Evolutionary conservation across 2,329 filamentous ascomycete species (phyloP), one percentile per base, ranked within the genome.

Genomic region (Neodidymelliopsis sp.): DNA sequence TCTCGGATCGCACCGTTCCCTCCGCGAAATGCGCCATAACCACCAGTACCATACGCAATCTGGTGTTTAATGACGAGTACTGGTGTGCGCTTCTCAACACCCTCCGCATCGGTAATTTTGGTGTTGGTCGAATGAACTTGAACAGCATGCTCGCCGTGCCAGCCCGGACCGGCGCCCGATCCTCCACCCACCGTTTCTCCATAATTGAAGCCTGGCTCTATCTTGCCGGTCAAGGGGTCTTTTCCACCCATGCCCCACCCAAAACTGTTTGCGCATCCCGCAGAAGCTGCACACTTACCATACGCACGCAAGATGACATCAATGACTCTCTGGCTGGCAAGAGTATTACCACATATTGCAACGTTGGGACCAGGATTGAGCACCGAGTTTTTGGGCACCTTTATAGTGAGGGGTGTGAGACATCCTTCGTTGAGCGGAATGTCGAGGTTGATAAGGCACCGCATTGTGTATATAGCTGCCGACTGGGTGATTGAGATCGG

Each of bases 401-500:
- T 41, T 19, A 76, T 63, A 19, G 66, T 57, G 11, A 74, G 67
- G 0, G 74, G 72, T 2, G 59, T 47, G 4, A 76, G 56, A 34
- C 73, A 75, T 16, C 74, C 74, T 50, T 76, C 66, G 52, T 76
- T 76, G 1, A 76, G 61, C 1, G 74, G 74, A 4, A 76, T 73
- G 16, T 75, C 72, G 0, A 53, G 29, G 20, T 62, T 56, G 13
- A 75, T 57, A 1, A 76, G 57, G 13, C 67, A 22, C 9, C 47
- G 66, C 11, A 76, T 58, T n/a, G 57, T 63, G 45, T 75, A 76
- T 43, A 76, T 74, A 31, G 75, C 70, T 20, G 74, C 90, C 13
- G 80, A 85, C 64, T 88, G 91, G 72, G 57, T 60, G 41, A 76
- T 75, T 10, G 70, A 66, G 20, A 70, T 59, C 2, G 74, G 74